Evolutionary conservation across 164 flowering plant genomes (phyloP).

Genomic region (Nymphaea thermarum): DNA sequence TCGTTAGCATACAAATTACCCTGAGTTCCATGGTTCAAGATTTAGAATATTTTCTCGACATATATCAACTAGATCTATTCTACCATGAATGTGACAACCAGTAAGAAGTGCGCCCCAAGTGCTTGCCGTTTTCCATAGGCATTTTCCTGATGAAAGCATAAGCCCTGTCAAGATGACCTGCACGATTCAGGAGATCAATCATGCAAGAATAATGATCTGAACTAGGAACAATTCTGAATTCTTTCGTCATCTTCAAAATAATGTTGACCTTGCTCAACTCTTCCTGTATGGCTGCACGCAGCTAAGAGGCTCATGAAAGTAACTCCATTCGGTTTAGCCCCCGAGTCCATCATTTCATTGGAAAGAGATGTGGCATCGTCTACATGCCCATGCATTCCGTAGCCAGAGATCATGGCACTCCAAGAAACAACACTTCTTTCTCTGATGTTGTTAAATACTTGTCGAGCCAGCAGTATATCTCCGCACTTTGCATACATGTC

Average conservation of each 20-base stretch:
- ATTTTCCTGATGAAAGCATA: slow-evolving; percentile 39
- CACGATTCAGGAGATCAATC: slow-evolving; percentile 73
- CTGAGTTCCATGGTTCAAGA: slow-evolving; percentile 38
- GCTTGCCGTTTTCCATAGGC: slow-evolving; percentile 41
- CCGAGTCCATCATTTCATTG: slow-evolving; percentile 42
- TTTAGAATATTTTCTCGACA: slow-evolving; percentile 26
- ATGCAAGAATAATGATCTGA: slow-evolving; percentile 57
- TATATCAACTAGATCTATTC: slow-evolving; percentile 37
- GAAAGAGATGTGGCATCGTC: slow-evolving; percentile 36
- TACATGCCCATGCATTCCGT: slow-evolving; percentile 56
- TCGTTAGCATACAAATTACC: slow-evolving; percentile 58
- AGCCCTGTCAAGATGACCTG: slow-evolving; percentile 56
- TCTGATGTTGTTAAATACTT: slow-evolving; percentile 39
- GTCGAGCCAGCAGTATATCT: slow-evolving; percentile 38
- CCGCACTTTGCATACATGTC: slow-evolving; percentile 92
- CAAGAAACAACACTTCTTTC: slow-evolving; percentile 53
- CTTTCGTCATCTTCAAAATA: slow-evolving; percentile 44
- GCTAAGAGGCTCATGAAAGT: slow-evolving; percentile 63
- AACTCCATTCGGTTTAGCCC: slow-evolving; percentile 50
- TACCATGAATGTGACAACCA: slow-evolving; percentile 64
- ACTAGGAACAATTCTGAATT: slow-evolving; percentile 37
- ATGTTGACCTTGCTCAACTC: slow-evolving; percentile 44
- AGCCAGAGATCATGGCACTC: slow-evolving; percentile 67
- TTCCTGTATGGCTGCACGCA: slow-evolving; percentile 70
- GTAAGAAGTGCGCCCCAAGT: slow-evolving; percentile 68